Conservation (phyloP, 2,329 filamentous ascomycete species). For the Ophiostoma pallidulum region DNA sequence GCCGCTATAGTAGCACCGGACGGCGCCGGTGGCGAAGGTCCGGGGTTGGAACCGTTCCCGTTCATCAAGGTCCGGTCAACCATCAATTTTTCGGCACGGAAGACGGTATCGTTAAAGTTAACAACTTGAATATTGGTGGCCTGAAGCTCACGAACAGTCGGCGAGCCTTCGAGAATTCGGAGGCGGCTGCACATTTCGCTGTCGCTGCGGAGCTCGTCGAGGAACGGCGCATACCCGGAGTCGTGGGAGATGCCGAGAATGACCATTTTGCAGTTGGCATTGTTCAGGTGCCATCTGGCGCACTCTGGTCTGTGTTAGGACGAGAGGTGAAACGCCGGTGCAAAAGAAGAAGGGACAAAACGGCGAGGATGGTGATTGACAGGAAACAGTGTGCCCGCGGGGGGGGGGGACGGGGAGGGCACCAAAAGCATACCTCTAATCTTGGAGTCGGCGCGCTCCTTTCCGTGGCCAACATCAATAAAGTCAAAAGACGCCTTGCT, state of each 20-base stretch:
- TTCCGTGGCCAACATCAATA: constrained; percentile 50
- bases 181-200: constrained; percentile 34
- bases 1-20: neutral
- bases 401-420: neutral
- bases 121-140: constrained; percentile 38
- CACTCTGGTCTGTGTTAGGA: constrained; percentile 29
- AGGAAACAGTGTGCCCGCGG: too few relatives aligned
- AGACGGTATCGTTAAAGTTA: constrained; percentile 37
- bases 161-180: constrained; percentile 44
- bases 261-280: constrained; percentile 52
- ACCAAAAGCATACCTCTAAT: constrained; percentile 39
- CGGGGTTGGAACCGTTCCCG: neutral
- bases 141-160: constrained; percentile 40
- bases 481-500: constrained; percentile 52
- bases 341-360: too few relatives aligned
- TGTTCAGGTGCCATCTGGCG: constrained; percentile 47
- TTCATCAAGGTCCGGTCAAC: constrained; percentile 21
- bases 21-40: neutral
- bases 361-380: too few relatives aligned
- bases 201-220: constrained; percentile 44
- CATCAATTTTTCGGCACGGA: constrained; percentile 44
- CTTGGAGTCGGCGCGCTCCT: constrained; percentile 50
- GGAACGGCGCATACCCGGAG: constrained; percentile 48
- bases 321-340: neutral
- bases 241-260: constrained; percentile 55